Evolutionary conservation across 495 filamentous ascomycete genomes (phyloP).

Genomic region (Penicillium manginii): DNA sequence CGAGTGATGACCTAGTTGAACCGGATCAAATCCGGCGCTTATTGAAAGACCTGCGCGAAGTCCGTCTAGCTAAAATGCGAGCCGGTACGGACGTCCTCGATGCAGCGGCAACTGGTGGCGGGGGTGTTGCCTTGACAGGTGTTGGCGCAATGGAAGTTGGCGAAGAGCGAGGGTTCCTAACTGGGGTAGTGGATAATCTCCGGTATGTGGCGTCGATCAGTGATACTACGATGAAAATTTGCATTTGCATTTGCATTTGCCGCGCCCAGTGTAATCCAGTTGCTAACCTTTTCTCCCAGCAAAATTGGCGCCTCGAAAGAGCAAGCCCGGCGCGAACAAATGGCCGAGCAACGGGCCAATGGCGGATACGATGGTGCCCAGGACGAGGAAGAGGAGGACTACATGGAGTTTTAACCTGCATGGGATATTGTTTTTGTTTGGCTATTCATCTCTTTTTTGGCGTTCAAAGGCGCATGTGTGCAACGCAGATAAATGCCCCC

Average conservation of each 20-base stretch:
- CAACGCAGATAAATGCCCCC: constrained; percentile 21
- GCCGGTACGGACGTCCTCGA: constrained; percentile 71
- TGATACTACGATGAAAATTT: neutral
- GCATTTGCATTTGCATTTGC: neutral
- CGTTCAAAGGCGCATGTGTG: constrained; percentile 34
- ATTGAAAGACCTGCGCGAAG: constrained; percentile 83
- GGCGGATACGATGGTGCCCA: constrained; percentile 45
- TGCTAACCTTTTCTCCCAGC: constrained; percentile 25
- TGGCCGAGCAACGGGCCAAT: constrained; percentile 48
- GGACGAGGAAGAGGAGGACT: constrained; percentile 51
- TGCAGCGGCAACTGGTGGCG: constrained; percentile 60
- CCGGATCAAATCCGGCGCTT: constrained; percentile 74
- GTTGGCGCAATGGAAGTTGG: constrained; percentile 90
- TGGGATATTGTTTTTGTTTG: constrained; percentile 11
- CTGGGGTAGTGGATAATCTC: constrained; percentile 84
- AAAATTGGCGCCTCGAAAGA: constrained; percentile 53
- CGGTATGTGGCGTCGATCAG: constrained; percentile 46
- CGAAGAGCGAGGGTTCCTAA: constrained; percentile 82
- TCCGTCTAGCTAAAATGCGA: constrained; percentile 86
- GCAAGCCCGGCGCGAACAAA: constrained; percentile 50
- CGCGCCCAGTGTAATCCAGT: neutral
- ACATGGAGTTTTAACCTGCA: constrained; percentile 50
- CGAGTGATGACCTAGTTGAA: constrained; percentile 81
- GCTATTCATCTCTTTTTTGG: constrained; percentile 17
- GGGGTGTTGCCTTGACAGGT: constrained; percentile 75